Evolutionary conservation across 1,284 basidiomycete genomes (phyloP), one percentile per base, ranked within the genome.

Genomic region (Cystobasidium pallidum): DNA sequence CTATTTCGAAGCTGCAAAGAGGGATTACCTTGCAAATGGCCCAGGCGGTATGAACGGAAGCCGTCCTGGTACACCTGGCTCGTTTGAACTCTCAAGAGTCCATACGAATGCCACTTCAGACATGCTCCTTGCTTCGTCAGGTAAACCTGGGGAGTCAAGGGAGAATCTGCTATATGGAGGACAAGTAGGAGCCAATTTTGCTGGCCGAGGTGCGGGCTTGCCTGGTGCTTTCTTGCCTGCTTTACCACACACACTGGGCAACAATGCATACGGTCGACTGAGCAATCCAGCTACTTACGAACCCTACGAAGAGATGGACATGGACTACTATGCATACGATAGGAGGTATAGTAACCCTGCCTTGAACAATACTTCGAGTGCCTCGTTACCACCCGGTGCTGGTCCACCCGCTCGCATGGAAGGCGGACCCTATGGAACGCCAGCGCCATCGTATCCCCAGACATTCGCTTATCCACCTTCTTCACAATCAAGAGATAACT

Each of bases 11-110:
- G 47, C 45, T 32, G 55, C 55, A 66, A 58, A 62, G 66, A 55
- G 58, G 32, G 58, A 73, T 32, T 73, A 73, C 55, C 72, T 73
- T 34, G 66, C 64, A 52, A 30, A 66, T 45, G 72, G 72, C 39
- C 72, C 72, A 13, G 32, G 45, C 57, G 45, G 66, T 47, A 61
- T 65, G 47, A 41, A 24, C 21, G 62, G 45, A 36, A 70, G 57
- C 26, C 47, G 68, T n/a, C 61, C 68, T 34, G 68, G 55, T 3
- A 64, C 68, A 19, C 68, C 68, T n/a, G 55, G 59, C 26, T 57
- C 54, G 10, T 71, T 64, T 51, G 68, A 71, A 13, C 36, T 71
- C 15, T 36, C 47, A 17, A 24, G 59, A 28, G 49, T 55, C 28
- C 47, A 61, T 32, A 55, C 68, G 13, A 64, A 71, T 47, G 26